phyloP scores from a whole-genome alignment of 2,329 filamentous ascomycete species.

The Penicillium expansum region DNA sequence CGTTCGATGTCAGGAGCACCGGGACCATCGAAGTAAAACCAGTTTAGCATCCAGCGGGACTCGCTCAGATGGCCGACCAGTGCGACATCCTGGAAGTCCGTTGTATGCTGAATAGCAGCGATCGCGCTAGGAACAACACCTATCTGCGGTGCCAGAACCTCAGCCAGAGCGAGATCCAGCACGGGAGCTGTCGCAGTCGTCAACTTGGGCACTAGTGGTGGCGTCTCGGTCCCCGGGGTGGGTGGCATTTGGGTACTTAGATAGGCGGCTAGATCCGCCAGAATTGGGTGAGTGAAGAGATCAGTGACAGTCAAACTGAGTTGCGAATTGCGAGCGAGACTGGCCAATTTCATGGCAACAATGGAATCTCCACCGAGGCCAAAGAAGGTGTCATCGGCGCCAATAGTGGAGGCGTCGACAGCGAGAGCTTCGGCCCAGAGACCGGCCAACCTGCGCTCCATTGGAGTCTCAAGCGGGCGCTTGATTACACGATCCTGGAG shows the following conservation, averaged over 20 bases:
- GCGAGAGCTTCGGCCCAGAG: neutral
- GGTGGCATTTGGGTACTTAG: slow-evolving; percentile 5
- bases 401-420: neutral
- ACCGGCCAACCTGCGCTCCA: neutral
- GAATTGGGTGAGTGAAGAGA: slow-evolving; percentile 26
- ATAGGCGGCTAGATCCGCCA: slow-evolving; percentile 11
- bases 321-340: slow-evolving; percentile 11
- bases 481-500: neutral
- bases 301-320: slow-evolving; percentile 25
- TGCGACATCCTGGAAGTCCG: slow-evolving; percentile 15
- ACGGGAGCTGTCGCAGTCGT: slow-evolving; percentile 5
- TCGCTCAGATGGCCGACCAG: slow-evolving; percentile 12
- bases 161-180: slow-evolving; percentile 3
- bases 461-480: neutral
- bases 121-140: slow-evolving; percentile 1
- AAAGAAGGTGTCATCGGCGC: neutral
- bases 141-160: slow-evolving; percentile 10
- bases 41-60: slow-evolving; percentile 12
- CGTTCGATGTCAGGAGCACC: slow-evolving; percentile 16
- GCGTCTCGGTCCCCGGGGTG: neutral
- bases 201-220: slow-evolving; percentile 8
- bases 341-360: slow-evolving; percentile 21
- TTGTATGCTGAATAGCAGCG: slow-evolving; percentile 12
- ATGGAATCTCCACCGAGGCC: slow-evolving; percentile 6
- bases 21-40: slow-evolving; percentile 16